Base-by-base conservation (phyloP, 176 grass and related monocot genomes). In the Phragmites australis region DNA sequence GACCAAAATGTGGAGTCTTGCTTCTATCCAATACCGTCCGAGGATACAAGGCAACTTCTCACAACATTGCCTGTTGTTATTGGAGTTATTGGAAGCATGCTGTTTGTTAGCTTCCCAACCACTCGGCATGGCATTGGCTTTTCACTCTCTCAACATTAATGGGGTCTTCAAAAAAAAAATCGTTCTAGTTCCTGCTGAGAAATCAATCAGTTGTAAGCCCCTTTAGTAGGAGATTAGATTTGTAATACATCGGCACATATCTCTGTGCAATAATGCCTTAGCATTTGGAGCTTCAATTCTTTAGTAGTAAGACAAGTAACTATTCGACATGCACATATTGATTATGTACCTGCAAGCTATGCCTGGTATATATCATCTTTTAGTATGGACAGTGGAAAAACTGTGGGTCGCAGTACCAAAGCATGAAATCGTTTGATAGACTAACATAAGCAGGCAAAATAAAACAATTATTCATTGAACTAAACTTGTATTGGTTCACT, bases 101-200 rank as follows among this genome's bases (percentile, higher is more conserved):
- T 92, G 25, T 97, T 97, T 85, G 85, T 91, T 75, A 83, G 80
- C 48, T 94, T 97, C 78, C 89, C 90, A 53, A 89, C 92, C 41
- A 90, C 85, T n/a, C 73, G 65, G 26, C 85, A 92, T 79, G 78
- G 85, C 58, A 91, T 97, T 32, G 90, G 92, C 59, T 94, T 82
- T 72, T 81, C 88, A 17, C 68, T 92, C 11, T 82, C 84, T 66
- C 81, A 77, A 73, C 53, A 79, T 2, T 89, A 83, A 86, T 21
- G 11, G 56, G 49, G 51, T 37, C 72, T 67, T 77, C 50, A 72
- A 59, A 53, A 52, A 6, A 25, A 32, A 64, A 67, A 49, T 65
- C 0, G 17, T 32, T 53, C 63, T 65, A 27, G 49, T 83, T 81
- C 54, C 70, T 85, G 70, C 15, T 72, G 29, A 54, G 63, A 63